phyloP scores from a whole-genome alignment of 768 basidiomycete genomes.

The Daedaleopsis nitida region DNA sequence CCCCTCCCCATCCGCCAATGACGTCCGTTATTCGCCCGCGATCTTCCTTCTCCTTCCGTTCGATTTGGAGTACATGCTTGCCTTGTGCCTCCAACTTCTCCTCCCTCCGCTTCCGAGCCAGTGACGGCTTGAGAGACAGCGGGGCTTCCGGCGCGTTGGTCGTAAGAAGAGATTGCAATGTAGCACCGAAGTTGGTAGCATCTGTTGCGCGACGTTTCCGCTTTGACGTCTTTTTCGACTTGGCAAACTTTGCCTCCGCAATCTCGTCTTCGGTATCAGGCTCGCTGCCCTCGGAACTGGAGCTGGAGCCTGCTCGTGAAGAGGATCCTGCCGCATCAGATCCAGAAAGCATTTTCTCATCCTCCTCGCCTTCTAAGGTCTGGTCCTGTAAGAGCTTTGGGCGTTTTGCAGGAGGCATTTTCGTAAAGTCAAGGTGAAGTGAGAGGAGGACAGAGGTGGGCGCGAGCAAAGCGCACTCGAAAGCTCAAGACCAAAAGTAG shows the following conservation, averaged over 20 bases:
- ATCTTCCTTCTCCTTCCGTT: conserved; percentile 75
- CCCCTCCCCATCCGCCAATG: conserved; percentile 89
- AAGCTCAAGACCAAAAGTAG: background rate
- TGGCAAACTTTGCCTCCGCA: conserved; percentile 50
- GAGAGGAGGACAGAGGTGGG: background rate
- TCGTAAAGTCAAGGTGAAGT: background rate
- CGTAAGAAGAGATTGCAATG: conserved; percentile 69
- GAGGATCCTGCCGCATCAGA: conserved; percentile 17
- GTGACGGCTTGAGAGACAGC: conserved; percentile 77
- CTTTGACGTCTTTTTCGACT: conserved; percentile 81
- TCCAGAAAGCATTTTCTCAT: conserved; percentile 11
- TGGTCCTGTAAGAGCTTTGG: conserved; percentile 40
- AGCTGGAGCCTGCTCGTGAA: conserved; percentile 7
- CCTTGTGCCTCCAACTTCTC: conserved; percentile 75
- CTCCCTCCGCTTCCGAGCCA: conserved; percentile 67
- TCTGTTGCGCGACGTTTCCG: conserved; percentile 82
- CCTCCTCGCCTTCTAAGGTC: conserved; percentile 29
- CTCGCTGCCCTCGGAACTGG: conserved; percentile 11
- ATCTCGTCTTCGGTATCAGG: conserved; percentile 69
- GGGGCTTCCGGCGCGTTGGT: conserved; percentile 75
- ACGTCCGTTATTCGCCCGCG: conserved; percentile 65
- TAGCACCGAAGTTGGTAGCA: conserved; percentile 71
- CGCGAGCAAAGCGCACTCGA: background rate
- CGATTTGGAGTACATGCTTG: conserved; percentile 68
- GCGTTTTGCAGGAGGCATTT: conserved; percentile 58